Percentiles rank a stretch among this genome's conserved stretches.
Evolutionary conservation across 2,329 filamentous ascomycete genomes (phyloP).

Genomic region (Dothideomycetes sp.): DNA sequence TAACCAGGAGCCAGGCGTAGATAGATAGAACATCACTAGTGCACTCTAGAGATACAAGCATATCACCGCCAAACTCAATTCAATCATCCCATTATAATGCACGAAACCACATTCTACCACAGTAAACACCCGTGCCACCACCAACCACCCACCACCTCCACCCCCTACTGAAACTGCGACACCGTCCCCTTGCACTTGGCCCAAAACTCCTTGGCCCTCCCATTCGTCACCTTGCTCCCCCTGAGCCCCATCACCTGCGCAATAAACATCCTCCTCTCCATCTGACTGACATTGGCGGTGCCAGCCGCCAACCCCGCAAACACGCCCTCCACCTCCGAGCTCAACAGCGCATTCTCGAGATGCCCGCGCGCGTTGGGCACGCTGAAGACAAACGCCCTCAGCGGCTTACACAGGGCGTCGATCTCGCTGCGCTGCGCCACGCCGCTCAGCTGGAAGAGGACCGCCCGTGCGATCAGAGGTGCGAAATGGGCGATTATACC

Average conservation of each 20-base stretch:
- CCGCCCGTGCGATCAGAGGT: constrained; percentile 45
- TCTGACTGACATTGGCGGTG: constrained; percentile 42
- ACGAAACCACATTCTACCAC: too few relatives aligned
- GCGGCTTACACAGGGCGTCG: constrained; percentile 57
- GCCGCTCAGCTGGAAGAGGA: constrained; percentile 57
- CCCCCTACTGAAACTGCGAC: constrained; percentile 3
- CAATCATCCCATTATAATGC: too few relatives aligned
- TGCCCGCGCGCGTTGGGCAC: constrained; percentile 17
- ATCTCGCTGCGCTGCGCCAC: constrained; percentile 60
- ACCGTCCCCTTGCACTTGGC: constrained; percentile 47
- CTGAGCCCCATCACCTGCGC: constrained; percentile 57
- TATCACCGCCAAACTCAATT: too few relatives aligned
- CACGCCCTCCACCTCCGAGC: constrained; percentile 18
- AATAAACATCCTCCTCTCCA: constrained; percentile 54
- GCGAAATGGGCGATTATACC: constrained; percentile 48
- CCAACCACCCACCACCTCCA: too few relatives aligned
- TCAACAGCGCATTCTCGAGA: constrained; percentile 48
- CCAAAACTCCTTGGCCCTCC: constrained; percentile 63
- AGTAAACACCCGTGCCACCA: too few relatives aligned
- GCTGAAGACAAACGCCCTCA: constrained; percentile 48
- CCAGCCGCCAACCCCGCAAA: too few relatives aligned
- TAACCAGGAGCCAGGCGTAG: too few relatives aligned
- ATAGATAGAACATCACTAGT: too few relatives aligned
- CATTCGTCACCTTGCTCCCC: constrained; percentile 53
- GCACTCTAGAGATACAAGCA: too few relatives aligned